Percentiles rank a stretch among this genome's conserved stretches.
These are phyloP conservation scores for Saposhnikovia divaricata DNA, from an alignment of 129 eudicot genomes.

Conservation along the genomic window DNA sequence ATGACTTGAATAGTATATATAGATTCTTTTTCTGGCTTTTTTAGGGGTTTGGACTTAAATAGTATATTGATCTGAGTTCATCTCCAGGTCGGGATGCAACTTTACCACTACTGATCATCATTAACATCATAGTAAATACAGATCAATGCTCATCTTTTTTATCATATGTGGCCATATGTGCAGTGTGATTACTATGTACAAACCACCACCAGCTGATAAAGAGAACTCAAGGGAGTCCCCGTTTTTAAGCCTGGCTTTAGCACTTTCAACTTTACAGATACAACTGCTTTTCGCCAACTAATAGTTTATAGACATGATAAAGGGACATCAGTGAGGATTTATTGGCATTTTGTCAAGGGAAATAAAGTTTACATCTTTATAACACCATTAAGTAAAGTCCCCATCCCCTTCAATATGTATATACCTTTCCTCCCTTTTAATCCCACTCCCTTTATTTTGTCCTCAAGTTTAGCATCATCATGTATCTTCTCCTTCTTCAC, in stretches of 20 bases:
- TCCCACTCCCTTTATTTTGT: conserved; percentile 9
- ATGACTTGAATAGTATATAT: neutral
- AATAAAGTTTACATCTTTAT: conserved; percentile 14
- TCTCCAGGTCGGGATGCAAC: neutral
- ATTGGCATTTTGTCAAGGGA: conserved; percentile 14
- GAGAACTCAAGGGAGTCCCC: neutral
- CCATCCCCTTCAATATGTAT: conserved; percentile 18
- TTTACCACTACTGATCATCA: neutral
- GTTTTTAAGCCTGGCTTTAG: neutral
- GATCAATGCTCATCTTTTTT: neutral
- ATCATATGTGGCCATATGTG: neutral
- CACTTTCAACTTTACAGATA: conserved; percentile 11
- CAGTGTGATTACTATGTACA: neutral
- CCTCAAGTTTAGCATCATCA: conserved; percentile 16
- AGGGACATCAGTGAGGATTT: conserved; percentile 1
- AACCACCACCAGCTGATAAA: neutral
- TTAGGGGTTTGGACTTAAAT: too few species aligned
- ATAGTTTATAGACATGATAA: conserved; percentile 6
- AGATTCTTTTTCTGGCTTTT: neutral
- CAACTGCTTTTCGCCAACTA: neutral
- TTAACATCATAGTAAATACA: neutral
- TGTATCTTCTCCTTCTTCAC: conserved; percentile 11
- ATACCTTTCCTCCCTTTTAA: conserved; percentile 27
- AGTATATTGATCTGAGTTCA: neutral
- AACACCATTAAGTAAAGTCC: conserved; percentile 14